Evolutionary conservation across 2,329 filamentous ascomycete species (phyloP).

Genomic region (Trichoderma sp.): DNA sequence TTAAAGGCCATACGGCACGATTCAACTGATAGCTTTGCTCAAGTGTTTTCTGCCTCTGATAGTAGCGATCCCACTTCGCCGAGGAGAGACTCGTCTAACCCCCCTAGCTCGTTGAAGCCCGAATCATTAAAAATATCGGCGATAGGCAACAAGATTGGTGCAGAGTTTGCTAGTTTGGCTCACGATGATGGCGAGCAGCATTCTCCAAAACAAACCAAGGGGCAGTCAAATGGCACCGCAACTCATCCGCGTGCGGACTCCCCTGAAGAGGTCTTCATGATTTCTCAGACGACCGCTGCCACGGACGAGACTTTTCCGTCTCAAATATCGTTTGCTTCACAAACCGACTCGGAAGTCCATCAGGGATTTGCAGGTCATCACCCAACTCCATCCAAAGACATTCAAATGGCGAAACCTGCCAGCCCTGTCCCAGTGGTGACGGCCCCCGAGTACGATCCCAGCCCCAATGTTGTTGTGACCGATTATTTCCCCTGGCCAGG

Average conservation of each 20-base stretch:
- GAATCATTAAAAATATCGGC: constrained; percentile 29
- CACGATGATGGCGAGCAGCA: constrained; percentile 43
- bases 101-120: constrained; percentile 29
- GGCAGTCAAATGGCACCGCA: neutral
- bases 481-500: constrained; percentile 60
- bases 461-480: constrained; percentile 49
- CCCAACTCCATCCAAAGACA: constrained; percentile 22
- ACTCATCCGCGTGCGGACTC: constrained; percentile 29
- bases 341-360: constrained; percentile 29
- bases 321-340: constrained; percentile 33
- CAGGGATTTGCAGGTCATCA: constrained; percentile 13
- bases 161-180: constrained; percentile 47
- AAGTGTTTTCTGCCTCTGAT: constrained; percentile 59
- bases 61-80: constrained; percentile 33
- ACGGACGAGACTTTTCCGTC: constrained; percentile 36
- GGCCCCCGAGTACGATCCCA: constrained; percentile 38
- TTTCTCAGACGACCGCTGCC: constrained; percentile 46
- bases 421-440: constrained; percentile 30
- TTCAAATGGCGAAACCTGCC: constrained; percentile 22
- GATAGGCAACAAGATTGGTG: constrained; percentile 32
- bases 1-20: constrained; percentile 45
- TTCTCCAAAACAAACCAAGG: constrained; percentile 6
- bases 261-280: constrained; percentile 42
- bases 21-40: constrained; percentile 57
- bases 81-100: constrained; percentile 20